Evolutionary conservation across 2,329 filamentous ascomycete species (phyloP).

Genomic region (Pyrenophora teres): DNA sequence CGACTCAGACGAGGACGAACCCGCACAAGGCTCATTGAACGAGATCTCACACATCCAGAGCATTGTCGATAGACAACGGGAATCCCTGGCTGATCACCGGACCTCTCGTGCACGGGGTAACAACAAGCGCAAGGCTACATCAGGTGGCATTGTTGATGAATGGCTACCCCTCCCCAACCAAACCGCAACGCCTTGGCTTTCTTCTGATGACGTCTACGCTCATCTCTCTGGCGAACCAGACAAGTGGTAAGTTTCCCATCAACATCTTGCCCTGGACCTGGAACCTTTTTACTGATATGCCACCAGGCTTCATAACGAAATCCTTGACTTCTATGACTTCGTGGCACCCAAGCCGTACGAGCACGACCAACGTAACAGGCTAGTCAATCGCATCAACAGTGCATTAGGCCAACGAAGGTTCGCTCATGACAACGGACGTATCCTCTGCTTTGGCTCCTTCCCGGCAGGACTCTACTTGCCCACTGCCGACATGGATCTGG

Average conservation of each 20-base stretch:
- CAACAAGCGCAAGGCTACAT: conserved; percentile 70
- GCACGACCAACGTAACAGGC: conserved; percentile 70
- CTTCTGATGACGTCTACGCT: conserved; percentile 55
- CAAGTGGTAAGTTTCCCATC: conserved; percentile 43
- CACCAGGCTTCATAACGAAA: conserved; percentile 81
- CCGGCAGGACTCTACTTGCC: conserved; percentile 77
- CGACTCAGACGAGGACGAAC: conserved; percentile 10
- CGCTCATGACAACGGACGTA: conserved; percentile 54
- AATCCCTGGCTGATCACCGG: conserved; percentile 17
- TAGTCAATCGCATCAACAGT: conserved; percentile 70
- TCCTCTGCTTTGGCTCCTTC: conserved; percentile 89
- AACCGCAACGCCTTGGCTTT: conserved; percentile 57
- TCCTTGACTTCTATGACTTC: conserved; percentile 85
- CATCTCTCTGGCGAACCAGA: conserved; percentile 57
- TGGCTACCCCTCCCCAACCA: conserved; percentile 48
- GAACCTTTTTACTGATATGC: not conserved
- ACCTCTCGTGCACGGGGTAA: conserved; percentile 14
- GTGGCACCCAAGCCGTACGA: conserved; percentile 80
- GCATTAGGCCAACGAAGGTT: conserved; percentile 54
- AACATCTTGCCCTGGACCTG: not conserved
- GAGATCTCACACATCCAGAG: conserved; percentile 18
- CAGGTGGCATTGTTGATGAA: conserved; percentile 48
- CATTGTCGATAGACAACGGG: conserved; percentile 11
- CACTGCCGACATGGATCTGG: conserved; percentile 91
- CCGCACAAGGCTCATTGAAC: conserved; percentile 34